Percentiles rank a stretch among this genome's conserved stretches.
Evolutionary conservation across 2,329 filamentous ascomycete genomes (phyloP).

Genomic region (Alternaria gaisen): DNA sequence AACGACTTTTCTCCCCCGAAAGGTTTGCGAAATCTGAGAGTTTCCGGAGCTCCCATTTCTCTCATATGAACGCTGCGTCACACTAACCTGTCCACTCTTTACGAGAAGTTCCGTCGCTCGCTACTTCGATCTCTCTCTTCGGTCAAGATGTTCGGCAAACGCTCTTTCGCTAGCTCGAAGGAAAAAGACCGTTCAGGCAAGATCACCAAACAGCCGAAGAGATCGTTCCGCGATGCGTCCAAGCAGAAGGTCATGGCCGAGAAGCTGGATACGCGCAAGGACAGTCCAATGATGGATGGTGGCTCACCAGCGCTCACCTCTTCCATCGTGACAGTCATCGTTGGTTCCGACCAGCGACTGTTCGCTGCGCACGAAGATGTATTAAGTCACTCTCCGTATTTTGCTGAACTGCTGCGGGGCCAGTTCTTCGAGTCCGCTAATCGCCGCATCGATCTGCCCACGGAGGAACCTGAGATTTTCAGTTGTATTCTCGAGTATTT

Average conservation of each 20-base stretch:
- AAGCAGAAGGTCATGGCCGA: constrained; percentile 78
- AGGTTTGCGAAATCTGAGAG: constrained; percentile 51
- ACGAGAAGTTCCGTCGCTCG: constrained; percentile 54
- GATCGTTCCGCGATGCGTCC: constrained; percentile 77
- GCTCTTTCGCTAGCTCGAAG: constrained; percentile 79
- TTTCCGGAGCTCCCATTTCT: constrained; percentile 62
- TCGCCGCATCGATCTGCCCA: constrained; percentile 81
- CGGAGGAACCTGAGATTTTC: constrained; percentile 88
- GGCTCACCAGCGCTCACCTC: constrained; percentile 64
- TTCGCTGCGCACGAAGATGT: constrained; percentile 97
- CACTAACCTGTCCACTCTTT: constrained; percentile 59
- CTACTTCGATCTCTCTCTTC: constrained; percentile 54
- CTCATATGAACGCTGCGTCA: constrained; percentile 62
- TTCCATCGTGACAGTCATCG: constrained; percentile 85
- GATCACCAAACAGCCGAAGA: constrained; percentile 79
- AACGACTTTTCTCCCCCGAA: constrained; percentile 44
- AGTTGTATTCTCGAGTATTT: constrained; percentile 95
- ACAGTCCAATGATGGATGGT: constrained; percentile 63
- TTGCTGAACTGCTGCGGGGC: constrained; percentile 74
- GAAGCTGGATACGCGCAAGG: constrained; percentile 69
- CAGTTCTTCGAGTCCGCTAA: constrained; percentile 74
- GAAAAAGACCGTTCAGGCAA: constrained; percentile 90
- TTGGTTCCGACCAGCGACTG: constrained; percentile 84
- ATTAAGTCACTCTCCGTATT: constrained; percentile 84
- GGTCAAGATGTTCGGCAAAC: constrained; percentile 81